phyloP scores from a whole-genome alignment of 495 filamentous ascomycete genomes.

The Aspergillus kassunensis region DNA sequence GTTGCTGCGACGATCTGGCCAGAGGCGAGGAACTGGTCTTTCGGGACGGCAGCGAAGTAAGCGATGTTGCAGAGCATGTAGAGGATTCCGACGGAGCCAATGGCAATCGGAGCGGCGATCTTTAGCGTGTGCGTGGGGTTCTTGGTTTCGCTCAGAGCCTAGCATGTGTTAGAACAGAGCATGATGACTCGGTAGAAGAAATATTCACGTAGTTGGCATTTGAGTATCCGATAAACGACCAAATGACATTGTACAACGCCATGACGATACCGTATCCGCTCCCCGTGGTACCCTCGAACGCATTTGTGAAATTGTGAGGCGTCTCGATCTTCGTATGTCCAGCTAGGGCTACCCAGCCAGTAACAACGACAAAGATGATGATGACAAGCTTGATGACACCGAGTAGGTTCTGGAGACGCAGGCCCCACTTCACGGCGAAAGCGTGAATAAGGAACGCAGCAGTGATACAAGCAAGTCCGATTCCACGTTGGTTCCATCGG shows the following conservation, averaged over 20 bases:
- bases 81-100: conserved; percentile 55
- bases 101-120: conserved; percentile 59
- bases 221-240: conserved; percentile 62
- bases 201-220: conserved; percentile 52
- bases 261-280: conserved; percentile 59
- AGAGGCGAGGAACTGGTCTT: conserved; percentile 56
- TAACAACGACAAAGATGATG: conserved; percentile 61
- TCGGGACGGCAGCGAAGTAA: conserved; percentile 66
- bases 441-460: conserved; percentile 59
- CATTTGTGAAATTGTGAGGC: conserved; percentile 63
- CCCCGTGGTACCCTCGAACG: conserved; percentile 56
- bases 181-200: neutral
- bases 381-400: conserved; percentile 66
- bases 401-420: conserved; percentile 61
- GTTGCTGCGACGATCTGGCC: conserved; percentile 58
- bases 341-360: conserved; percentile 60
- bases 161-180: conserved; percentile 14
- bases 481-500: conserved; percentile 65
- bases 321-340: conserved; percentile 38
- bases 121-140: conserved; percentile 61
- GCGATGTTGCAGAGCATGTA: conserved; percentile 71
- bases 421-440: conserved; percentile 61
- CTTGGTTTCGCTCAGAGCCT: conserved; percentile 58
- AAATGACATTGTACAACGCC: conserved; percentile 63
- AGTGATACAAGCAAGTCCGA: conserved; percentile 63